Evolutionary conservation across 2,329 filamentous ascomycete species (phyloP).

Genomic region (Penicillium frequentans): DNA sequence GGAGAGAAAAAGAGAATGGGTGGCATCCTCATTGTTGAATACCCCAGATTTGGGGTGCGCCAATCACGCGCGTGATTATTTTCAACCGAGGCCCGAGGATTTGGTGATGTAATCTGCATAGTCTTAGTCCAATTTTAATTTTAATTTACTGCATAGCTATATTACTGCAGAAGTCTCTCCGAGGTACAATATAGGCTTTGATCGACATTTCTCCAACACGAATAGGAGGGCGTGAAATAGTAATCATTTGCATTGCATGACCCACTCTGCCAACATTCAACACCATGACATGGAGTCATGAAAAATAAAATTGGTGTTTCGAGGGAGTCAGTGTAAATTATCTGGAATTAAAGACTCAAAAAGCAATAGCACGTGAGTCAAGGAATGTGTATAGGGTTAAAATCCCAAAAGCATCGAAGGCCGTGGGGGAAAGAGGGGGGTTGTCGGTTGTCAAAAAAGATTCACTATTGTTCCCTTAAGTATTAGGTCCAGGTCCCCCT

Average conservation of each 20-base stretch:
- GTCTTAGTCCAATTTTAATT: background rate
- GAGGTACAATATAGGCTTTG: background rate
- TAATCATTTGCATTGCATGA: background rate
- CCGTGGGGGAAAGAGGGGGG: no score
- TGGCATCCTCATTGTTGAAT: background rate
- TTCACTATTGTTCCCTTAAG: no score
- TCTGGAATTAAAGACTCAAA: no score
- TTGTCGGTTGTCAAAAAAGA: no score
- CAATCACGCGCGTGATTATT: constrained; percentile 6
- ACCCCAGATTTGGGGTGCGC: constrained; percentile 1
- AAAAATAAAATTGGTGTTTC: no score
- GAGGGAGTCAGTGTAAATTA: no score
- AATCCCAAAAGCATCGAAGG: no score
- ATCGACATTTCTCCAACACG: background rate
- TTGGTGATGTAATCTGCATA: background rate
- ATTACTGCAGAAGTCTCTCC: background rate
- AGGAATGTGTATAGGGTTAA: no score
- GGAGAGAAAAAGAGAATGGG: background rate
- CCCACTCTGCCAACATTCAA: background rate
- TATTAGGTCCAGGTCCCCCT: no score
- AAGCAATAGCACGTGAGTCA: no score
- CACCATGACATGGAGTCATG: background rate
- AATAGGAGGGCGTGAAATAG: background rate
- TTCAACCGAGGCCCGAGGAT: constrained; percentile 4
- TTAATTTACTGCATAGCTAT: background rate